Conservation (phyloP, 768 basidiomycete genomes). For the Hirschioporus abietinus region DNA sequence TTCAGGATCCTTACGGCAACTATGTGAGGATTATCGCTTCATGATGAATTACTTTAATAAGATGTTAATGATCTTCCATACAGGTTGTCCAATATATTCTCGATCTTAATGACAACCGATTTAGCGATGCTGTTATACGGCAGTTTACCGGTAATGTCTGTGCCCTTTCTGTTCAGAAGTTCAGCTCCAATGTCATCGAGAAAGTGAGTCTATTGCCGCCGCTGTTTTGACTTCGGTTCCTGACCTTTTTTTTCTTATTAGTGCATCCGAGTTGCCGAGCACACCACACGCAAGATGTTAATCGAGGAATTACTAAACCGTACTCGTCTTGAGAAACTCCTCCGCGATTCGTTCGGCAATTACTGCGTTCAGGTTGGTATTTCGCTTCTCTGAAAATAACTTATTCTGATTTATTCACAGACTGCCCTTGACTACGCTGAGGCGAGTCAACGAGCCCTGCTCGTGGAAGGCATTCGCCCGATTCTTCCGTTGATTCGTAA, state of each 20-base stretch:
- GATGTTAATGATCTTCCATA: constrained; percentile 5
- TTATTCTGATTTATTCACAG: constrained; percentile 32
- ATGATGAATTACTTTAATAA: neutral
- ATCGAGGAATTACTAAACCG: constrained; percentile 95
- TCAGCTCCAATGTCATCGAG: constrained; percentile 98
- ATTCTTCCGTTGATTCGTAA: constrained; percentile 97
- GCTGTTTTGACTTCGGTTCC: constrained; percentile 2
- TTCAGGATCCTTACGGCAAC: constrained; percentile 96
- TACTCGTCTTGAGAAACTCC: constrained; percentile 87
- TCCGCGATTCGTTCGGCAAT: constrained; percentile 95
- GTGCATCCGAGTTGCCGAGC: constrained; percentile 93
- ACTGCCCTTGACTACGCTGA: constrained; percentile 98
- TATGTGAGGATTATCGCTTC: constrained; percentile 47
- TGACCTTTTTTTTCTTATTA: constrained; percentile 17
- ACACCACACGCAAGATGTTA: constrained; percentile 86
- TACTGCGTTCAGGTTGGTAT: constrained; percentile 81
- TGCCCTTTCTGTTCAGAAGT: constrained; percentile 96
- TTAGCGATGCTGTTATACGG: constrained; percentile 95
- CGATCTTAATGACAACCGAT: constrained; percentile 96
- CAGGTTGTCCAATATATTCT: constrained; percentile 97
- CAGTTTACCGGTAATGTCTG: constrained; percentile 98
- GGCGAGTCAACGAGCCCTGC: constrained; percentile 81
- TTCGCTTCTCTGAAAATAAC: constrained; percentile 11
- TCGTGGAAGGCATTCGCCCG: constrained; percentile 98
- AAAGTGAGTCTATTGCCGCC: constrained; percentile 46